Evolutionary conservation across 1,284 basidiomycete genomes (phyloP), one percentile per base, ranked within the genome.

Genomic region (Cryptococcus sp.): DNA sequence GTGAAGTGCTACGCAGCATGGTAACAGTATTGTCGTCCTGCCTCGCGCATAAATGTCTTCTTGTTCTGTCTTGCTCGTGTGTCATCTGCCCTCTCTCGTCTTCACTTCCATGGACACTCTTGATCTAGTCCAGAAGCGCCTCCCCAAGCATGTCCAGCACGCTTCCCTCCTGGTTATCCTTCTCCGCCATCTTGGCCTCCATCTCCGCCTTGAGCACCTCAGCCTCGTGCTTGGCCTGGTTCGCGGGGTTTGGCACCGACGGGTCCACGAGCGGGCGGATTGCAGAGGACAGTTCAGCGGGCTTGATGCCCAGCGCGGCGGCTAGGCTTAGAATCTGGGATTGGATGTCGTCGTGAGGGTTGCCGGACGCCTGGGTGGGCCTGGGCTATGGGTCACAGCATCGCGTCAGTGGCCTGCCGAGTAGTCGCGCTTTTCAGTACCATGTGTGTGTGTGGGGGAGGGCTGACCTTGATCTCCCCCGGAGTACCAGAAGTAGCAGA

Each of bases 191-290:
- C 55, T 61, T 52, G 39, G 64, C 65, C 53, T 69, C 66, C n/a
- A 69, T 46, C 51, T 71, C 57, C 23, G 60, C 57, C 46, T 62
- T 64, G 48, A 75, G 59, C 43, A 71, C 50, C 52, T 71, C 69
- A 3, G 61, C 60, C 55, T 73, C 71, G 8, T 52, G 59, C 33
- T 63, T 47, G n/a, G 63, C 70, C 11, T 59, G 60, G 16, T 69
- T 69, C 16, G 63, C 63, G 13, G 75, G 69, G 61, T 76, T 68
- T 13, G 72, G 70, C 1, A 71, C 72, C 21, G 73, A 71, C 4
- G 76, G 76, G 61, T 78, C 74, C 57, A 76, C 64, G 16, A 75
- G 61, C 1, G 75, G 76, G 52, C 76, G 62, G 52, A 78, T 75
- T 12, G 72, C 76, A 18, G 61, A 61, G 37, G 66, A 68, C 1